These are phyloP conservation scores for Fusarium chaquense DNA, from an alignment of 2,329 filamentous ascomycete genomes.

Conservation along the genomic window DNA sequence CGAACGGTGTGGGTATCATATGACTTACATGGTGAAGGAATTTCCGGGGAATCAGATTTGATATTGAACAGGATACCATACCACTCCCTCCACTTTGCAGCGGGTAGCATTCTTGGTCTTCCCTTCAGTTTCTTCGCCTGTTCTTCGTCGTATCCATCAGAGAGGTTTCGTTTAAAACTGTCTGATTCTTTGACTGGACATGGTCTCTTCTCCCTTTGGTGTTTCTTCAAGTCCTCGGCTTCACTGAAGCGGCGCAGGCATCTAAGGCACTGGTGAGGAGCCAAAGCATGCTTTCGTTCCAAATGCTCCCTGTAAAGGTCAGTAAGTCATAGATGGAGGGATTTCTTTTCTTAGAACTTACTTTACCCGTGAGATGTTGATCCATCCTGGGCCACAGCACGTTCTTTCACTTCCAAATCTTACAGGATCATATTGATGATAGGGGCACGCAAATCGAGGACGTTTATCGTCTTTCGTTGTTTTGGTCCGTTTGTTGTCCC, in stretches of 20 bases:
- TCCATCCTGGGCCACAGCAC: conserved; percentile 45
- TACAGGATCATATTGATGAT: conserved; percentile 52
- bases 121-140: conserved; percentile 41
- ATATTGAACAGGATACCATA: conserved; percentile 40
- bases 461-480: conserved; percentile 49
- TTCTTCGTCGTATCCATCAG: conserved; percentile 42
- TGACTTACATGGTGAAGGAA: conserved; percentile 45
- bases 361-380: conserved; percentile 43
- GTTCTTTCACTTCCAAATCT: conserved; percentile 40
- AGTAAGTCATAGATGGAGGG: not conserved
- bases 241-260: conserved; percentile 37
- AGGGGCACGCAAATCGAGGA: conserved; percentile 53
- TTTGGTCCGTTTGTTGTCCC: conserved; percentile 54
- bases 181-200: conserved; percentile 38
- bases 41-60: conserved; percentile 26
- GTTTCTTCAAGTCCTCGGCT: conserved; percentile 37
- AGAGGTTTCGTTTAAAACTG: conserved; percentile 24
- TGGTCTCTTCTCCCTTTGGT: conserved; percentile 34
- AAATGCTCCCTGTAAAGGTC: conserved; percentile 42
- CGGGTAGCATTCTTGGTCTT: conserved; percentile 4
- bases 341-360: conserved; percentile 18
- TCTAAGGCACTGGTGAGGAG: conserved; percentile 39
- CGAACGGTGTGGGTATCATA: not conserved
- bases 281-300: conserved; percentile 37
- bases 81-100: conserved; percentile 39